These are phyloP conservation scores for Diacronema lutheri DNA, from an alignment of 78 protist species.

Conservation along the genomic window DNA sequence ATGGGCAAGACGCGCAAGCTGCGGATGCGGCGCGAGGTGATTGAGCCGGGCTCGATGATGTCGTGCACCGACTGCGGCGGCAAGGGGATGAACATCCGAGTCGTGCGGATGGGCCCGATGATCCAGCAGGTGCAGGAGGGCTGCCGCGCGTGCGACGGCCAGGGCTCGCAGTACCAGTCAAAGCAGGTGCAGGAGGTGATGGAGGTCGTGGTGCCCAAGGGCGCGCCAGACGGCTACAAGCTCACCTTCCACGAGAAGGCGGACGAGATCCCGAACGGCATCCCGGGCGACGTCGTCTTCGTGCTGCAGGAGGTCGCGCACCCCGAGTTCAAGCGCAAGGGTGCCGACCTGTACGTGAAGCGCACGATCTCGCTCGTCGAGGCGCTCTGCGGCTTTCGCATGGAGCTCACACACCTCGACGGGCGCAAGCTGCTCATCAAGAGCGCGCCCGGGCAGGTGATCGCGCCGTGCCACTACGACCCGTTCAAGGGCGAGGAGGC, in stretches of 20 bases:
- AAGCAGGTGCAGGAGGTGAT: constrained; percentile 43
- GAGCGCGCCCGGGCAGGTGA: constrained; percentile 65
- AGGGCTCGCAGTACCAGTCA: background rate
- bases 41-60: background rate
- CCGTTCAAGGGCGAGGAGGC: background rate
- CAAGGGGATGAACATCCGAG: constrained; percentile 67
- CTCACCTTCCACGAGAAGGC: constrained; percentile 91
- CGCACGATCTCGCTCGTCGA: constrained; percentile 67
- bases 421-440: constrained; percentile 73
- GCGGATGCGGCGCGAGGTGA: constrained; percentile 65
- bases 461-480: constrained; percentile 34
- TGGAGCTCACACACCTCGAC: constrained; percentile 83
- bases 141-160: constrained; percentile 17
- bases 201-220: constrained; percentile 89
- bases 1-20: constrained; percentile 87
- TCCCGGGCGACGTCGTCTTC: constrained; percentile 92
- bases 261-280: constrained; percentile 79
- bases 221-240: constrained; percentile 84
- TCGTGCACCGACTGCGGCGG: constrained; percentile 79
- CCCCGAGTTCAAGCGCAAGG: constrained; percentile 77
- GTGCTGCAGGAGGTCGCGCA: constrained; percentile 84
- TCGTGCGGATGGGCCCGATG: constrained; percentile 27
- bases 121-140: constrained; percentile 37
- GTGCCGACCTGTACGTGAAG: constrained; percentile 80
- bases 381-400: constrained; percentile 87